Evolutionary conservation across 108 stramenopile genomes (phyloP), one percentile per base, ranked within the genome.

Genomic region (Cyclotella sp.): DNA sequence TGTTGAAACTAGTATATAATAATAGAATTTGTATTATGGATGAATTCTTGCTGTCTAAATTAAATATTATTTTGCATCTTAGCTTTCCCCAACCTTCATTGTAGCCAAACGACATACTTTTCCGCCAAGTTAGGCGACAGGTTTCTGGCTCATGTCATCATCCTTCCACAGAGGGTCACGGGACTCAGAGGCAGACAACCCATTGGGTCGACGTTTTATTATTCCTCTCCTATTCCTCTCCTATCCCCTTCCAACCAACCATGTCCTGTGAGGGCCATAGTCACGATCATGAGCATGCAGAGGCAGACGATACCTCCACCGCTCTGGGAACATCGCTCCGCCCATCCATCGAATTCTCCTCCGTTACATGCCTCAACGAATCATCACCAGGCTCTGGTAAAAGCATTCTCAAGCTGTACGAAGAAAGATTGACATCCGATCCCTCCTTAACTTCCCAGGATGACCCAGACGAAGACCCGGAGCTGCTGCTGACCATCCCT

Each of bases 361-460:
- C 69, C 46, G 91, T 93, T 27, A 80, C n/a, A 10, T 95, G 95
- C 51, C 79, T 93, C 54, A 95, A 95, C 67, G 95, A 93, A 85
- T 87, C 89, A 44, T 55, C 70, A 15, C 76, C 76, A 1, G 82
- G 83, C 51, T 54, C 85, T 13, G 90, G 91, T 8, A 70, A 81
- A 9, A 51, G 66, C 43, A 70, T 95, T 10, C 68, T 95, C 49
- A 95, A 95, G 69, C 47, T 88, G n/a, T 88, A 93, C 72, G 91
- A 95, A 64, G 90, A 93, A 28, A 86, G 95, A 21, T 47, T 90
- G 16, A 73, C 88, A 0, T 0, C 77, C 10, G 72, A 75, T 40
- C 95, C 95, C 14, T 78, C 76, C 11, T 62, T 95, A 54, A 64
- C 40, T 53, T 88, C 88, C 6, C 87, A 90, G 42, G 57, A 76